These are phyloP conservation scores for Tricladium varicosporioides DNA, from an alignment of 2,329 filamentous ascomycete species.

Conservation along the genomic window DNA sequence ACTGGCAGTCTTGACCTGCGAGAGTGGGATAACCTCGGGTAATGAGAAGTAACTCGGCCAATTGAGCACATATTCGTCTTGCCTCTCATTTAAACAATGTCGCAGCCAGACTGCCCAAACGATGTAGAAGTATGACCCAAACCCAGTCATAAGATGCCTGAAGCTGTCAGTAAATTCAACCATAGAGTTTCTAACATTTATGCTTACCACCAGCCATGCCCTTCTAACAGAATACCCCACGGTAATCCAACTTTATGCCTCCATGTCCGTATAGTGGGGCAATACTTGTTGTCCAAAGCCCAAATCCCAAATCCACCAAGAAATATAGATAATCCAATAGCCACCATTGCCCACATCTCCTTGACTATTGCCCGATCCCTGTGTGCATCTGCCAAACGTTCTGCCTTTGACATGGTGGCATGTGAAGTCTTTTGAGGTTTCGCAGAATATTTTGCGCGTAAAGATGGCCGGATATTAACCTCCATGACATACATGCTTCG, in stretches of 20 bases:
- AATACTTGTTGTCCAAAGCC: constrained; percentile 65
- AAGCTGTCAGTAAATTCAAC: constrained; percentile 5
- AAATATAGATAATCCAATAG: constrained; percentile 59
- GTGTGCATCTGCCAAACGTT: constrained; percentile 47
- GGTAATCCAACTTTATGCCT: constrained; percentile 62
- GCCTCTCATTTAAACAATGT: constrained; percentile 64
- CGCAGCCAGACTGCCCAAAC: constrained; percentile 71
- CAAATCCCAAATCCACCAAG: constrained; percentile 66
- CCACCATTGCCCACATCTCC: constrained; percentile 68
- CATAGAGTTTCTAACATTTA: background rate
- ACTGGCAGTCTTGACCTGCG: constrained; percentile 6
- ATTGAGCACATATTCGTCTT: constrained; percentile 61
- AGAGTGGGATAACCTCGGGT: constrained; percentile 33
- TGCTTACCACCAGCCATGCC: constrained; percentile 69
- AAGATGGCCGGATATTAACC: constrained; percentile 56
- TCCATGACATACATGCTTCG: constrained; percentile 66
- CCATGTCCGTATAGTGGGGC: constrained; percentile 46
- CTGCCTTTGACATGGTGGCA: constrained; percentile 59
- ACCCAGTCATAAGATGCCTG: constrained; percentile 71
- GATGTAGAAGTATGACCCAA: constrained; percentile 69
- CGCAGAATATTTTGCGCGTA: constrained; percentile 37
- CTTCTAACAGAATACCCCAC: constrained; percentile 70
- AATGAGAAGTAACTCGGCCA: constrained; percentile 58
- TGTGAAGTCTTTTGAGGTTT: constrained; percentile 35
- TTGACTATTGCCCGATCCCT: constrained; percentile 57